Conservation (phyloP, 2,329 filamentous ascomycete species). For the Aspergillus amoenus region DNA sequence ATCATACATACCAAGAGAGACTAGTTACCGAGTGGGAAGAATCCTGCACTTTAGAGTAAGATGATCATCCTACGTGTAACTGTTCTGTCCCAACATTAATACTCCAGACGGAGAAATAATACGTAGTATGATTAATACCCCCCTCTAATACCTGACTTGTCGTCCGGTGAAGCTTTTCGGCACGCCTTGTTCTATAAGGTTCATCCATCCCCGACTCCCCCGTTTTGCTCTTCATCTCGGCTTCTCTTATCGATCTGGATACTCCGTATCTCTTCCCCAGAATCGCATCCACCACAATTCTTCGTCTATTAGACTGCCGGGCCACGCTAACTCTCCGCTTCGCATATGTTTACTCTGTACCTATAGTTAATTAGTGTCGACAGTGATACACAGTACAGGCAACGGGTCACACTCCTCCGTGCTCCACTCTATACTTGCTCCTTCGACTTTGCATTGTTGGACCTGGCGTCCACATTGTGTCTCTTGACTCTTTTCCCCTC, state of each 20-base stretch:
- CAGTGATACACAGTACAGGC: neutral
- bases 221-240: neutral
- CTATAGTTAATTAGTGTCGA: too few species aligned
- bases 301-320: neutral
- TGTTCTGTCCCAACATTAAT: too few species aligned
- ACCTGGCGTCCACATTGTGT: neutral
- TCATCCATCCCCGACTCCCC: neutral
- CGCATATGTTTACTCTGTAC: neutral
- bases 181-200: neutral
- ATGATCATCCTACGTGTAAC: neutral
- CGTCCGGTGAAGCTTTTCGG: constrained; percentile 10
- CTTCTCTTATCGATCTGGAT: neutral
- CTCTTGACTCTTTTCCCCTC: neutral
- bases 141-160: constrained; percentile 1
- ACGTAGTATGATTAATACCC: neutral
- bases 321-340: neutral
- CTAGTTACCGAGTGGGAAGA: neutral
- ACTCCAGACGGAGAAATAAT: constrained; percentile 1
- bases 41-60: neutral
- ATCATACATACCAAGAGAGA: neutral
- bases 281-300: neutral
- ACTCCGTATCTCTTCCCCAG: neutral
- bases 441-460: neutral
- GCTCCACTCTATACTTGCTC: neutral
- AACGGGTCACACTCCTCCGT: neutral